Evolutionary conservation across 306 rosid species (phyloP).

Genomic region (Psophocarpus tetragonolobus): DNA sequence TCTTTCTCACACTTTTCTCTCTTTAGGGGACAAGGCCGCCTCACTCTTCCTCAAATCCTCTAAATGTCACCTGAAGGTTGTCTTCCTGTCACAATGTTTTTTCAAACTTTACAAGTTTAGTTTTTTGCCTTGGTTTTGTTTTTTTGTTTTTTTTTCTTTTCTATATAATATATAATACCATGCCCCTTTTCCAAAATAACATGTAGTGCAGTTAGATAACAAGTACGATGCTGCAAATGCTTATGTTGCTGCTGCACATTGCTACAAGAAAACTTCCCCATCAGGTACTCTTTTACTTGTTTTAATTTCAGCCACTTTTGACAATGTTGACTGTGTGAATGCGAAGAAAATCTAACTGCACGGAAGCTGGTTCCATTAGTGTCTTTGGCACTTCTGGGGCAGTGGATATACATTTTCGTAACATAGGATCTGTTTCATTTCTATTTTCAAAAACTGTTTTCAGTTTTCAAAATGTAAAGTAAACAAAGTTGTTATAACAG

Average conservation of each 20-base stretch:
- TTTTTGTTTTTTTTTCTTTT: no score
- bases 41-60: conserved; percentile 49
- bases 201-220: conserved; percentile 42
- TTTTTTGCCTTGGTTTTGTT: background rate
- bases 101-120: background rate
- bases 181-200: conserved; percentile 1
- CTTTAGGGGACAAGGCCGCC: conserved; percentile 56
- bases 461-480: background rate
- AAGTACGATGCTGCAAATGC: conserved; percentile 58
- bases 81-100: background rate
- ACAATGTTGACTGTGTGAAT: background rate
- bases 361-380: background rate
- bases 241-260: conserved; percentile 51
- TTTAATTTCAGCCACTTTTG: background rate
- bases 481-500: background rate
- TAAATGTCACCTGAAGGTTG: conserved; percentile 54
- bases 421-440: background rate
- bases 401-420: background rate
- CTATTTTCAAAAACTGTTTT: background rate
- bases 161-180: background rate
- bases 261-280: conserved; percentile 53
- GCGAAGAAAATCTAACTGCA: background rate
- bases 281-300: conserved; percentile 38
- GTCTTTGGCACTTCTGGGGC: background rate
- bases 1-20: background rate